Base-by-base conservation (phyloP, 768 basidiomycete genomes). In the Hygrophoropsis aurantiaca region DNA sequence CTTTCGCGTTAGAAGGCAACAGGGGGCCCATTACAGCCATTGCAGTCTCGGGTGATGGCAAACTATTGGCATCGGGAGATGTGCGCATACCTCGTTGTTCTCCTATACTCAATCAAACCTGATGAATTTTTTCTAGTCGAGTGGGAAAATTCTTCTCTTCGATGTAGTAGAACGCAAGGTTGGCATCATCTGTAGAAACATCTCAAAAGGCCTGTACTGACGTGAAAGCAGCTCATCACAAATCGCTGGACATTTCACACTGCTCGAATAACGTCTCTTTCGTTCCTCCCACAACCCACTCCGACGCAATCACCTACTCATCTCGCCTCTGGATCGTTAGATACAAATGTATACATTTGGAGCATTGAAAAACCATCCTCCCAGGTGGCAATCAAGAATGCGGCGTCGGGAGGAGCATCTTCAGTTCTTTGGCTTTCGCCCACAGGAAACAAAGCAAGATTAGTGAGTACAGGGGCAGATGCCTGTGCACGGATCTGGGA, bases 301-400 rank as follows among this genome's bases (percentile, higher is more conserved):
- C 71, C 80, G 2, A 94, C 88, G 83, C 82, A 87, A 6, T 55
- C 79, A 5, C 83, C 84, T 6, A 74, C 75, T 51, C 83, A 94
- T 59, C 79, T 88, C 52, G 94, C 84, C 10, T 93, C 92, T 4
- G 93, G 87, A 10, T 90, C 92, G 16, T 75, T 95, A n/a, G 95
- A 98, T 63, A 94, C 94, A 24, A 81, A 92, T 54, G 81, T 95
- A 4, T 97, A 93, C 59, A 69, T 97, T 20, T 97, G 90, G 83
- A 84, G 85, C 53, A 81, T 91, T 24, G 70, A 70, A 36, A 78
- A 81, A 58, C 83, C 85, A 8, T 68, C 81, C 64, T 56, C 53
- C 19, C 89, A 87, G 54, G 81, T 93, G 27, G 77, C 84, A 21
- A 84, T 97, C 62, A 86, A 84, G 74, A 93, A 93, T 51, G 92